A percentile compares a stretch with the other conserved stretches of the same genome.
These are phyloP conservation scores for Fusarium papillatum DNA, from an alignment of 2,329 filamentous ascomycete genomes.

Conservation along the genomic window DNA sequence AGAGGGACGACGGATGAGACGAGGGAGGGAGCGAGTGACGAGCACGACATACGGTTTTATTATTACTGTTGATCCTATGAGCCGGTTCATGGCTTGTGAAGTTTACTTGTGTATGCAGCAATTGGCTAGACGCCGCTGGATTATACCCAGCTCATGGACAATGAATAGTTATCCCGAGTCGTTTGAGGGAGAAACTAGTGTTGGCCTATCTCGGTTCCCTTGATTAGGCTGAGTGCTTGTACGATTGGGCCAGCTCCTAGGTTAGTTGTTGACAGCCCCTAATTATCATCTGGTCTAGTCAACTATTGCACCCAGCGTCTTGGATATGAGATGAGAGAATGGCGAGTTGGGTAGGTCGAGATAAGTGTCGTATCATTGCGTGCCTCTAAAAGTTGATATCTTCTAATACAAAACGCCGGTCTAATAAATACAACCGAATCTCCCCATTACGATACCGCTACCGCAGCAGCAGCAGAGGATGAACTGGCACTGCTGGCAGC, in stretches of 20 bases:
- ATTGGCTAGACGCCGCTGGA: constrained; percentile 2
- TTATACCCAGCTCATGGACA: not conserved
- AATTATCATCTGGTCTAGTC: not conserved
- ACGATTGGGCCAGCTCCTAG: not conserved
- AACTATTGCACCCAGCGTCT: not conserved
- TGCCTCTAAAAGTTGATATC: not conserved
- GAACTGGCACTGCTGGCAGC: not conserved
- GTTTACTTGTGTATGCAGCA: not conserved
- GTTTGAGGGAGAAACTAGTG: not conserved
- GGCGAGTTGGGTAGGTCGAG: not conserved
- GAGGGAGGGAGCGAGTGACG: constrained; percentile 16
- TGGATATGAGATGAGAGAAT: not conserved
- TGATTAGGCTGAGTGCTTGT: not conserved
- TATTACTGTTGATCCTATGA: constrained; percentile 16
- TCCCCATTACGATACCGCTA: not conserved
- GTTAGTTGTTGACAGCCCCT: not conserved
- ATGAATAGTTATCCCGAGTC: not conserved
- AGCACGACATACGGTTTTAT: constrained; percentile 32
- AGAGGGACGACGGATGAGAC: constrained; percentile 3
- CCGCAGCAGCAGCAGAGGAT: constrained; percentile 5
- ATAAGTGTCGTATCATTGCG: constrained; percentile 8
- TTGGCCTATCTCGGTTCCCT: not conserved
- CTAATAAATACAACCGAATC: not conserved
- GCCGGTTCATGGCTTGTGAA: not conserved
- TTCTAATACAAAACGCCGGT: not conserved